A percentile compares a stretch with the other conserved stretches of the same genome.
These are phyloP conservation scores for Luzula sylvatica DNA, from an alignment of 176 grass and related monocot species.

Conservation along the genomic window DNA sequence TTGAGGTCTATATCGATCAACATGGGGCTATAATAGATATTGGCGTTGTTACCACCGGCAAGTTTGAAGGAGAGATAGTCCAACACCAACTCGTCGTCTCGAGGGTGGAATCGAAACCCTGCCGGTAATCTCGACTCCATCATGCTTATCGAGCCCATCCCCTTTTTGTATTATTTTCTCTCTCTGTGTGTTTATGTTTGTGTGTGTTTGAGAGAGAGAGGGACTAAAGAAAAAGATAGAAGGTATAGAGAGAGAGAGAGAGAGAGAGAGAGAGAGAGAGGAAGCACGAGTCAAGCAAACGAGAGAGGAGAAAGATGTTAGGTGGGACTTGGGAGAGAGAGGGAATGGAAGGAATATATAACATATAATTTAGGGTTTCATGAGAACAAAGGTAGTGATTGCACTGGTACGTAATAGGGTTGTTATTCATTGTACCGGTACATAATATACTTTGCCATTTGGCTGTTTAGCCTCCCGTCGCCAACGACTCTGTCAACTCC, in stretches of 20 bases:
- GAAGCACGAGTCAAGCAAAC: background rate
- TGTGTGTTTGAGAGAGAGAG: background rate
- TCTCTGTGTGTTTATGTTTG: too few relatives aligned
- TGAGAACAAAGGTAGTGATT: too few relatives aligned
- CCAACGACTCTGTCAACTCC: background rate
- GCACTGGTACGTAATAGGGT: background rate
- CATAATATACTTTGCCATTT: too few relatives aligned
- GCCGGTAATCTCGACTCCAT: constrained; percentile 64
- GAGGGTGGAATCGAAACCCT: constrained; percentile 81
- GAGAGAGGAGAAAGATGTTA: constrained; percentile 3
- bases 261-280: background rate
- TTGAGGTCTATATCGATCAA: constrained; percentile 94
- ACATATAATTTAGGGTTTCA: too few relatives aligned
- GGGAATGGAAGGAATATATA: constrained; percentile 18
- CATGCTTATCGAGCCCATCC: constrained; percentile 86
- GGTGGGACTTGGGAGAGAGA: constrained; percentile 2
- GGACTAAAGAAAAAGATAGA: background rate
- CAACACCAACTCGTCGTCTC: constrained; percentile 72
- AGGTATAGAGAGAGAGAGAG: background rate
- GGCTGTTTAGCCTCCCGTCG: background rate
- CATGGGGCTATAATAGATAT: constrained; percentile 21
- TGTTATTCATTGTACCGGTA: background rate
- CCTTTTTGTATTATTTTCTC: too few relatives aligned
- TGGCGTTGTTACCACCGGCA: background rate
- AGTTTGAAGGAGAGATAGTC: constrained; percentile 79